A percentile compares a stretch with the other conserved stretches of the same genome.
Evolutionary conservation across 345 rosid species (phyloP).

Genomic region (Bruguiera sexangula): DNA sequence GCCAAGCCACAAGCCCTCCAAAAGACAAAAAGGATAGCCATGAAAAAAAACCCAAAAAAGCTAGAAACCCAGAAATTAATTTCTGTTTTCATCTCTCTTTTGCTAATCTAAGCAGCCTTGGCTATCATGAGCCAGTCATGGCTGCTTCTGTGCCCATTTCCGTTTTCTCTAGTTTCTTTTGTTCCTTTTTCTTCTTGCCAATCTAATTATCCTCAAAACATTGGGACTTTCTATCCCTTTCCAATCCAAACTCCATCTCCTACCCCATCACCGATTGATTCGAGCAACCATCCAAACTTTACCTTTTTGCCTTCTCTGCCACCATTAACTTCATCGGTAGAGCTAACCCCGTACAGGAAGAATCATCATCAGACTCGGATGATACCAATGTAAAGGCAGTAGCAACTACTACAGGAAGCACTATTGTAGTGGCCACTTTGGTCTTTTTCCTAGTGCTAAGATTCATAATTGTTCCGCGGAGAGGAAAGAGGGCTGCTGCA

Average conservation of each 20-base stretch:
- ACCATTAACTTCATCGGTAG: neutral
- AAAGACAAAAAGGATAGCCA: neutral
- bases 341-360: neutral
- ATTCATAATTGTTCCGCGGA: conserved; percentile 32
- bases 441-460: conserved; percentile 50
- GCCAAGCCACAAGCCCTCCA: neutral
- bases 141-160: neutral
- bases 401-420: conserved; percentile 56
- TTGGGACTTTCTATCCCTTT: neutral
- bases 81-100: no score
- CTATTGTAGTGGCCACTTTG: conserved; percentile 42
- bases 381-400: conserved; percentile 49
- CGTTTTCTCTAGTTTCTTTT: neutral
- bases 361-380: conserved; percentile 23
- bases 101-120: neutral
- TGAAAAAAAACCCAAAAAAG: neutral
- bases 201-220: neutral
- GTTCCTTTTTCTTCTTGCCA: neutral
- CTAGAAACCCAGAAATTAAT: no score
- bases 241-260: neutral
- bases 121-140: neutral
- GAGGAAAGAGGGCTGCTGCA: conserved; percentile 24
- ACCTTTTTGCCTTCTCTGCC: neutral
- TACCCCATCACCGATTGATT: neutral
- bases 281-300: no score